Conservation (phyloP, 208 protist species). For the Acanthamoeba castellanii region DNA sequence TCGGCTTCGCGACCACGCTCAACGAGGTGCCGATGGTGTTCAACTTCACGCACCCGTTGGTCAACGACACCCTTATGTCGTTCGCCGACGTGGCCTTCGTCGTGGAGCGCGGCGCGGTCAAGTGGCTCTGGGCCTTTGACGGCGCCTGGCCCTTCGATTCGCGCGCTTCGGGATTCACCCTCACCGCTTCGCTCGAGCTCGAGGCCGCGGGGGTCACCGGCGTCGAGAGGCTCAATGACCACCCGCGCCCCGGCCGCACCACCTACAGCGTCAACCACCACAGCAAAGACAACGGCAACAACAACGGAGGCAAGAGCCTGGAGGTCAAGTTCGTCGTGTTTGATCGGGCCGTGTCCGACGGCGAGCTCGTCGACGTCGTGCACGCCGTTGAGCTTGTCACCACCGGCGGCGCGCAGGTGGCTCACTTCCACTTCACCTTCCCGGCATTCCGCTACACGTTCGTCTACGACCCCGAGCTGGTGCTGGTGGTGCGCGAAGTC, state of each 20-base stretch:
- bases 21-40: background rate
- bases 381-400: background rate
- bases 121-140: background rate
- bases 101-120: constrained; percentile 19
- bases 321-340: constrained; percentile 42
- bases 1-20: background rate
- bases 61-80: background rate
- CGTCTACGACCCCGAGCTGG: background rate
- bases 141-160: constrained; percentile 21
- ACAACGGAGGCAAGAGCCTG: background rate
- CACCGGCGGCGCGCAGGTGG: background rate
- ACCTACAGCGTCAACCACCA: constrained; percentile 16
- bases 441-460: background rate
- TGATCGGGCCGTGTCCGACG: background rate
- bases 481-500: background rate
- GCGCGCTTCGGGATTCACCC: background rate
- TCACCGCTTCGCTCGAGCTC: background rate
- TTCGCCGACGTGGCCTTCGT: background rate
- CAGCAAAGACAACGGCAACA: background rate
- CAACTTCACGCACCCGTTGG: constrained; percentile 7
- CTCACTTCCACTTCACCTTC: constrained; percentile 16
- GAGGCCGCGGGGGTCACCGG: background rate
- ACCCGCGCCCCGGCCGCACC: background rate
- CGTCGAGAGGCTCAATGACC: background rate
- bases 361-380: background rate